Percentiles rank a stretch among this genome's conserved stretches.
Evolutionary conservation across 2,329 filamentous ascomycete genomes (phyloP).

Genomic region (Saccharata proteae): DNA sequence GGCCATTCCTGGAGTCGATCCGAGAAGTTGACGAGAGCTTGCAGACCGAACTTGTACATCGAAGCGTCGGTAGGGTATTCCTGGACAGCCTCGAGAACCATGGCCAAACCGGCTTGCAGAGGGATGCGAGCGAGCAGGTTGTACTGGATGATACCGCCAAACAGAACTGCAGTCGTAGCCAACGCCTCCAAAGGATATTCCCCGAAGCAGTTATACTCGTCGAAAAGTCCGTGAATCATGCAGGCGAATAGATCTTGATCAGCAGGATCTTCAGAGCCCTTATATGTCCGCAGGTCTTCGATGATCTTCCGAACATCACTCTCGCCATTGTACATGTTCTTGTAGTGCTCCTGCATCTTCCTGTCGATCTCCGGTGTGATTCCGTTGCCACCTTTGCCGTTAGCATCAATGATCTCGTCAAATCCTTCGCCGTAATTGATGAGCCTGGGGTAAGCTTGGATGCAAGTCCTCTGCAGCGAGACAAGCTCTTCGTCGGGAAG

Average conservation of each 20-base stretch:
- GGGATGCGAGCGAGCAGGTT: constrained; percentile 83
- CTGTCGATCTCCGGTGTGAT: constrained; percentile 68
- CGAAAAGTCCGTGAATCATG: constrained; percentile 96
- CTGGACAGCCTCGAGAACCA: constrained; percentile 93
- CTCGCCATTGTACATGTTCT: constrained; percentile 92
- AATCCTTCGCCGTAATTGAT: constrained; percentile 95
- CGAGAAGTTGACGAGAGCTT: constrained; percentile 82
- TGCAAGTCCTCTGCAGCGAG: constrained; percentile 70
- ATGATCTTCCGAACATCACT: constrained; percentile 79
- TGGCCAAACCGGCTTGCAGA: constrained; percentile 84
- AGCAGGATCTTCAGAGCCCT: constrained; percentile 67
- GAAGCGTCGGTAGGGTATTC: constrained; percentile 71
- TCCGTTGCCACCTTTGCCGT: constrained; percentile 68
- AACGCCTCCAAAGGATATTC: constrained; percentile 94
- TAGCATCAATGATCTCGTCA: constrained; percentile 81
- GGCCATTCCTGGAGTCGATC: constrained; percentile 83
- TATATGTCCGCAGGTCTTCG: constrained; percentile 72
- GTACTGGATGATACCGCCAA: constrained; percentile 91
- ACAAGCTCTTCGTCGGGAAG: constrained; percentile 59
- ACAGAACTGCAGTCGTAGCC: constrained; percentile 89
- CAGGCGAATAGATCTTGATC: constrained; percentile 95
- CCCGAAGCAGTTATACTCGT: constrained; percentile 90
- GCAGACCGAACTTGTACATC: constrained; percentile 97
- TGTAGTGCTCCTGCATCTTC: constrained; percentile 96
- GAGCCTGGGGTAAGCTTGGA: constrained; percentile 82